These are phyloP conservation scores for Cyberlindnera subsufficiens DNA, from an alignment of 805 yeast genomes.

Conservation along the genomic window DNA sequence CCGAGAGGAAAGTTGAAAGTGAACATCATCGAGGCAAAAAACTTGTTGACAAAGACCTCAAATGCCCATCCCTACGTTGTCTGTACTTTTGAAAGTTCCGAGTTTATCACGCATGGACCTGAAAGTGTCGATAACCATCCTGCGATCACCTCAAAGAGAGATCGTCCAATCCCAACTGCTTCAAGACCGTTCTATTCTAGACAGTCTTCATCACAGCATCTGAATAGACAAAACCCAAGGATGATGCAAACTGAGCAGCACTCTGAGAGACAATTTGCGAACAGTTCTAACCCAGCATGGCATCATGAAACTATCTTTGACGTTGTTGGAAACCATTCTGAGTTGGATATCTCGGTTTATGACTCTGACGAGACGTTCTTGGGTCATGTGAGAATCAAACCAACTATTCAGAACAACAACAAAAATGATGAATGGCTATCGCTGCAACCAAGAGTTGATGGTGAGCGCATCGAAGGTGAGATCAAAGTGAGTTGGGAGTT, in stretches of 20 bases:
- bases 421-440: constrained; percentile 62
- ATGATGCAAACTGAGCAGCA: constrained; percentile 3
- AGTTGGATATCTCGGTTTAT: constrained; percentile 84
- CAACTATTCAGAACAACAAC: constrained; percentile 36
- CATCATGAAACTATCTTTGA: constrained; percentile 91
- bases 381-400: constrained; percentile 76
- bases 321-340: constrained; percentile 78
- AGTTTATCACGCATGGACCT: constrained; percentile 81
- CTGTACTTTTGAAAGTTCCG: constrained; percentile 87
- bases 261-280: constrained; percentile 17
- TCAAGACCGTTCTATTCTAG: constrained; percentile 36
- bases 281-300: constrained; percentile 71
- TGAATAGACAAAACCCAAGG: constrained; percentile 24
- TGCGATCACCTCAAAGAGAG: constrained; percentile 11
- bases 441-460: constrained; percentile 65
- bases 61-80: constrained; percentile 80
- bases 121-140: constrained; percentile 31
- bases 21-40: constrained; percentile 73
- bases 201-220: constrained; percentile 38
- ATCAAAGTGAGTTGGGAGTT: constrained; percentile 73
- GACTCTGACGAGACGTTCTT: constrained; percentile 85
- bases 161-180: constrained; percentile 17
- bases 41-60: constrained; percentile 49
- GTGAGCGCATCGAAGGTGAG: constrained; percentile 74
- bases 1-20: constrained; percentile 84